Percentiles rank a stretch among this genome's conserved stretches.
phyloP scores from a whole-genome alignment of 345 rosid genomes.

The Euphorbia pulcherrima region DNA sequence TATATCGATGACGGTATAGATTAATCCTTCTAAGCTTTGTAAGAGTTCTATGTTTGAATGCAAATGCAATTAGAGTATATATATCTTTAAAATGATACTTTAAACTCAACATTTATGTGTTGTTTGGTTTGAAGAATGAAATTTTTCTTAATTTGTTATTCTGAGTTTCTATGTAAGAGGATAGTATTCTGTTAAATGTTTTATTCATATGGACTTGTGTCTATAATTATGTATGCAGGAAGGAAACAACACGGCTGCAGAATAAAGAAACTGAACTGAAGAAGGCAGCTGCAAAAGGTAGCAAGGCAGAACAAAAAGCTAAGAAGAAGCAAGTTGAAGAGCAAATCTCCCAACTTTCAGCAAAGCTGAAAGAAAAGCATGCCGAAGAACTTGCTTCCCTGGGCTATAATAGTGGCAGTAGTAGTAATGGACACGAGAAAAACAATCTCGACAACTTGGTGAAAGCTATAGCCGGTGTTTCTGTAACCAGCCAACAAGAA shows the following conservation, averaged over 20 bases:
- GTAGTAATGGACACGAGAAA: slow-evolving; percentile 44
- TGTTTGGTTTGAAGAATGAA: too few species aligned
- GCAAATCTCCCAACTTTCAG: slow-evolving; percentile 61
- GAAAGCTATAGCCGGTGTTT: slow-evolving; percentile 81
- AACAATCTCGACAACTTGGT: slow-evolving; percentile 67
- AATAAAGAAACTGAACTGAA: slow-evolving; percentile 78
- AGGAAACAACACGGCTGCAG: slow-evolving; percentile 71
- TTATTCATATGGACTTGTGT: not conserved
- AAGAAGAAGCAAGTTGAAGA: slow-evolving; percentile 96
- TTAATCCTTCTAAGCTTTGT: not conserved
- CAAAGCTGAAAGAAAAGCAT: slow-evolving; percentile 69
- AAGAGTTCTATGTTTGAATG: not conserved
- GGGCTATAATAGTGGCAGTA: slow-evolving; percentile 41
- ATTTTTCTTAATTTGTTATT: not conserved
- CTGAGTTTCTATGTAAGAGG: not conserved
- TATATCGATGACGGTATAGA: not conserved
- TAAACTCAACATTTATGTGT: too few species aligned
- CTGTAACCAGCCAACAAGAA: slow-evolving; percentile 54
- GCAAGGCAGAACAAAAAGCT: slow-evolving; percentile 95
- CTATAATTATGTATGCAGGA: slow-evolving; percentile 39
- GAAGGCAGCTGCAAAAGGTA: slow-evolving; percentile 89
- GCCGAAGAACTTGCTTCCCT: slow-evolving; percentile 68
- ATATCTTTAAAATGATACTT: not conserved
- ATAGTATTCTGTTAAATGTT: not conserved
- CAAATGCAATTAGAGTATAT: not conserved